Percentiles rank a stretch among this genome's conserved stretches.
These are phyloP conservation scores for Arabidopsis hybrid DNA, from an alignment of 441 rosid genomes.

Conservation along the genomic window DNA sequence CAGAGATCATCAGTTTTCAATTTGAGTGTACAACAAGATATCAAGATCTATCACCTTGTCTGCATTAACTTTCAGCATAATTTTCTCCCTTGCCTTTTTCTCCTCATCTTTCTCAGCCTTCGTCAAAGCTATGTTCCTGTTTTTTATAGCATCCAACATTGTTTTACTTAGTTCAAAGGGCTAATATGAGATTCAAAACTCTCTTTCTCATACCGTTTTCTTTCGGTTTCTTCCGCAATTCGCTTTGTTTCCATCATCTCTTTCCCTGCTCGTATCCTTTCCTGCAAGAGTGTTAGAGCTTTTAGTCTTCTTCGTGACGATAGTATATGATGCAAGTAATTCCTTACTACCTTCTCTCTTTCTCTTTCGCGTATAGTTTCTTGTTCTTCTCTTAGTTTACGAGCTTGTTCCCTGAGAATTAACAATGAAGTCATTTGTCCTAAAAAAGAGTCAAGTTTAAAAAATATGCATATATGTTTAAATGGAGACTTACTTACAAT, in stretches of 20 bases:
- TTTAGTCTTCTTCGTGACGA: not conserved
- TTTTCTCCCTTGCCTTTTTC: constrained; percentile 55
- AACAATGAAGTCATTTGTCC: constrained; percentile 9
- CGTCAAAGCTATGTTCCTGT: constrained; percentile 50
- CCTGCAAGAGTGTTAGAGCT: constrained; percentile 44
- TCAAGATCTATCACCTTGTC: constrained; percentile 56
- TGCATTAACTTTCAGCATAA: constrained; percentile 54
- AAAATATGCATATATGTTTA: not conserved
- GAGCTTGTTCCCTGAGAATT: constrained; percentile 57
- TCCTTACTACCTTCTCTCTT: constrained; percentile 63
- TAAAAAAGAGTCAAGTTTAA: constrained; percentile 6
- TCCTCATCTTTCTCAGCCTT: constrained; percentile 61
- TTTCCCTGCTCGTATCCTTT: constrained; percentile 61
- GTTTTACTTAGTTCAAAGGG: not conserved
- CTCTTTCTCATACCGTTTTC: constrained; percentile 51
- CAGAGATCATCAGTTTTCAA: not conserved
- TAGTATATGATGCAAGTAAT: not conserved
- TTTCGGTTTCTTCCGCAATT: constrained; percentile 59
- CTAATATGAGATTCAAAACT: not conserved
- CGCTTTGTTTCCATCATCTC: constrained; percentile 52
- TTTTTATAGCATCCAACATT: not conserved
- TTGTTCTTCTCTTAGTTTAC: constrained; percentile 55
- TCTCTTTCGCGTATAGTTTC: constrained; percentile 60
- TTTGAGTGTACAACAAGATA: not conserved
- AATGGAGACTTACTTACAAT: constrained; percentile 47